These are phyloP conservation scores for Leccinum subatratum DNA, from an alignment of 1,284 basidiomycete species.

Conservation along the genomic window DNA sequence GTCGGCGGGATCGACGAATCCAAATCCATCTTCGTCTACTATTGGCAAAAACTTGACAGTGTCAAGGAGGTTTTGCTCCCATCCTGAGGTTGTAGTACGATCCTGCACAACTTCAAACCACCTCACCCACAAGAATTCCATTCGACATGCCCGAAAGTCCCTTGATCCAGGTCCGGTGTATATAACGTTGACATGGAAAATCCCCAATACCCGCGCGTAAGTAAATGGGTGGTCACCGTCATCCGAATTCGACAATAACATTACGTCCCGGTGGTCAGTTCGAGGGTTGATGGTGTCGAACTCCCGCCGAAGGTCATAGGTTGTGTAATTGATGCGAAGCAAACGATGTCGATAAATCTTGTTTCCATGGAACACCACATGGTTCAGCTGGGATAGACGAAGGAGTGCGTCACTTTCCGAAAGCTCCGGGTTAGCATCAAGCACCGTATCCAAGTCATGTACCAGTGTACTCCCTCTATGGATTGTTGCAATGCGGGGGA, in stretches of 20 bases:
- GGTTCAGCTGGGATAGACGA: background rate
- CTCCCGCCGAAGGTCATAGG: background rate
- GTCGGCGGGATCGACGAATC: too few species aligned
- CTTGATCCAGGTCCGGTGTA: background rate
- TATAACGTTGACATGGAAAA: background rate
- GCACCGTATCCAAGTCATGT: too few species aligned
- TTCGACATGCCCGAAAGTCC: background rate
- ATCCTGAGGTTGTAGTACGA: background rate
- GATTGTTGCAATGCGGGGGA: background rate
- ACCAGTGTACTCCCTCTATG: background rate
- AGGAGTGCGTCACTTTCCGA: too few species aligned
- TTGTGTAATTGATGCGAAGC: background rate
- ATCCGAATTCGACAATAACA: background rate
- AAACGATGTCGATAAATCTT: background rate
- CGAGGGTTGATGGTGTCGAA: background rate
- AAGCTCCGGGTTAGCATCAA: background rate
- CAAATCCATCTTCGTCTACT: background rate
- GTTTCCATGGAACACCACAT: background rate
- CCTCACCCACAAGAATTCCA: background rate
- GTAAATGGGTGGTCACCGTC: background rate
- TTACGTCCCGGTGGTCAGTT: background rate
- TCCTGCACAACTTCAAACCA: background rate
- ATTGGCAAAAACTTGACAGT: constrained; percentile 9
- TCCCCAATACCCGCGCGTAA: background rate
- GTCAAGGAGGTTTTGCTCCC: background rate